phyloP scores from a whole-genome alignment of 2,329 filamentous ascomycete species.

The Pseudogymnoascus sp. region DNA sequence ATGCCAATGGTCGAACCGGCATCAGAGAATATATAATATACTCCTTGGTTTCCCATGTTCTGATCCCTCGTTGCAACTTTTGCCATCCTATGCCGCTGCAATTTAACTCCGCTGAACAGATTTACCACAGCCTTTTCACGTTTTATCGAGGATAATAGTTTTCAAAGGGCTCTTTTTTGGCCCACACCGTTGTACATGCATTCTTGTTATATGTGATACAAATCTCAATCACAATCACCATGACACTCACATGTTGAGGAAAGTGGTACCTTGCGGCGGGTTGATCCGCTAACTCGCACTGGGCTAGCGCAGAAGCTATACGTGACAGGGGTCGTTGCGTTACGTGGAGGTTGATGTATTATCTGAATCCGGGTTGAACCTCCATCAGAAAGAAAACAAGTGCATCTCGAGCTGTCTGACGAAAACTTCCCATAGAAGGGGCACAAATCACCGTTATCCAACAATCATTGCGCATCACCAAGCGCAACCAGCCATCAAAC shows the following conservation, averaged over 20 bases:
- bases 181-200: not conserved
- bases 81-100: not conserved
- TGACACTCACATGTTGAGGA: not conserved
- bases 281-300: not conserved
- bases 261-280: not conserved
- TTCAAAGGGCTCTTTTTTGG: not conserved
- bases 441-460: not conserved
- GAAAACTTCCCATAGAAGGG: not conserved
- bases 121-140: not conserved
- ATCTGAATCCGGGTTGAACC: not conserved
- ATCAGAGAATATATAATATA: not conserved
- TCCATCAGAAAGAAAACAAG: not conserved
- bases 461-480: slow-evolving; percentile 1
- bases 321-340: slow-evolving; percentile 4
- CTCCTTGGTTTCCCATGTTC: not conserved
- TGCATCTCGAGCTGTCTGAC: not conserved
- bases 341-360: slow-evolving; percentile 3
- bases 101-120: not conserved
- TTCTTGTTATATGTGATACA: not conserved
- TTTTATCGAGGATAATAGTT: not conserved
- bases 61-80: not conserved
- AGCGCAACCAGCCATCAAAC: slow-evolving; percentile 7
- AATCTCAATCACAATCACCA: no score
- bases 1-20: not conserved
- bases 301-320: not conserved